A percentile compares a stretch with the other conserved stretches of the same genome.
Conservation (phyloP, 2,329 filamentous ascomycete species). For the Botrytis squamosa region DNA sequence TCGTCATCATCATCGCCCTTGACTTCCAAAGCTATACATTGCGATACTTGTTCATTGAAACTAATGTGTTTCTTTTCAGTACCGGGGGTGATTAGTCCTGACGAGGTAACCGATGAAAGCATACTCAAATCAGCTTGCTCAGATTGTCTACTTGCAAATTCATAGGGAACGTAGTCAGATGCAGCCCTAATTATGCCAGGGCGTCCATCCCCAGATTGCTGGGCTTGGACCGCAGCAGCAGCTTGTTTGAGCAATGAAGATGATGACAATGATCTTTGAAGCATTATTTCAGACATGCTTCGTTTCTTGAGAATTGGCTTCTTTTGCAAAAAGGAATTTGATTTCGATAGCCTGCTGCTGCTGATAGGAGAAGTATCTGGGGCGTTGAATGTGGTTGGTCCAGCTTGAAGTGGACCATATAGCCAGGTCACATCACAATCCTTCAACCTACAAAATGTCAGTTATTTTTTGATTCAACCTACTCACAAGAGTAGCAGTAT, state of each 20-base stretch:
- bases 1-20: constrained; percentile 77
- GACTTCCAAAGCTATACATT: constrained; percentile 89
- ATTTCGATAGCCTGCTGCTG: constrained; percentile 56
- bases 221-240: constrained; percentile 38
- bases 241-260: constrained; percentile 77
- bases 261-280: constrained; percentile 80
- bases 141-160: constrained; percentile 48
- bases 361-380: constrained; percentile 46
- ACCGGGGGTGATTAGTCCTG: constrained; percentile 61
- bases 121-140: constrained; percentile 45
- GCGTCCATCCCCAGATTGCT: constrained; percentile 19
- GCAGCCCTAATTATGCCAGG: constrained; percentile 35
- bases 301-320: constrained; percentile 88
- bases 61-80: constrained; percentile 84
- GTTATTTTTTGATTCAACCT: constrained; percentile 40
- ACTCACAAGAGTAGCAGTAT: neutral
- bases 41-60: constrained; percentile 93
- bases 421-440: constrained; percentile 43
- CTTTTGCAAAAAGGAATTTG: constrained; percentile 55
- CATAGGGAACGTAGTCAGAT: constrained; percentile 68
- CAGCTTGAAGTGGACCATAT: constrained; percentile 84
- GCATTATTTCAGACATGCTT: constrained; percentile 90
- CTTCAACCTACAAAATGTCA: constrained; percentile 41
- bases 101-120: constrained; percentile 67
- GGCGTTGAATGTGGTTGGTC: constrained; percentile 49